A percentile compares a stretch with the other conserved stretches of the same genome.
Evolutionary conservation across 2,329 filamentous ascomycete species (phyloP).

Genomic region (Coniochaeta hoffmannii): DNA sequence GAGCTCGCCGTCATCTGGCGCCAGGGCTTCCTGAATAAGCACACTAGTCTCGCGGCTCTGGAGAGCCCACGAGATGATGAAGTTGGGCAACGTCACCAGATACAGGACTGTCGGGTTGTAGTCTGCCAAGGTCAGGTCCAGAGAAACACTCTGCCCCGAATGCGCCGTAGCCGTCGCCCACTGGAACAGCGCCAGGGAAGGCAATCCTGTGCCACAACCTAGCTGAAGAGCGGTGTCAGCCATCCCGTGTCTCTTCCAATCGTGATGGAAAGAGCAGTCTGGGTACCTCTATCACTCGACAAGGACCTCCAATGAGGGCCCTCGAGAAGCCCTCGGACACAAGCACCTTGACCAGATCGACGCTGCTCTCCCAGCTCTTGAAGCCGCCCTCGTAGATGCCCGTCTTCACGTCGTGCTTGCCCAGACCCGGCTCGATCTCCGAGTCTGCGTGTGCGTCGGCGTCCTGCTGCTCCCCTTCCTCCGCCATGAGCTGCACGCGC

Average conservation of each 20-base stretch:
- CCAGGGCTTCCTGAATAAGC: constrained; percentile 36
- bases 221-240: constrained; percentile 43
- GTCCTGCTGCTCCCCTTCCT: constrained; percentile 38
- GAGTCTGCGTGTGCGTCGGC: constrained; percentile 25
- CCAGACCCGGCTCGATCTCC: constrained; percentile 44
- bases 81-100: constrained; percentile 72
- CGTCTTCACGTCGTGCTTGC: constrained; percentile 67
- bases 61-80: constrained; percentile 63
- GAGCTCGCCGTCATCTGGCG: constrained; percentile 51
- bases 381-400: constrained; percentile 83
- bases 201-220: constrained; percentile 71
- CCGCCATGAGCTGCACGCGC: constrained; percentile 72
- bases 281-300: constrained; percentile 49
- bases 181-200: constrained; percentile 64
- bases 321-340: constrained; percentile 31
- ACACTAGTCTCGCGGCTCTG: constrained; percentile 28
- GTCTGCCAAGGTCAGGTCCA: constrained; percentile 64
- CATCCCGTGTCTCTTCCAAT: background rate
- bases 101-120: constrained; percentile 74
- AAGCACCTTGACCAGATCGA: constrained; percentile 69
- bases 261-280: background rate
- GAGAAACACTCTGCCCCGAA: constrained; percentile 20
- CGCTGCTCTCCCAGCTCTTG: constrained; percentile 83
- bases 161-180: constrained; percentile 30
- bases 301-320: constrained; percentile 23